A percentile compares a stretch with the other conserved stretches of the same genome.
Conservation (phyloP, 2,329 filamentous ascomycete species). For the Scytalidium lignicola region DNA sequence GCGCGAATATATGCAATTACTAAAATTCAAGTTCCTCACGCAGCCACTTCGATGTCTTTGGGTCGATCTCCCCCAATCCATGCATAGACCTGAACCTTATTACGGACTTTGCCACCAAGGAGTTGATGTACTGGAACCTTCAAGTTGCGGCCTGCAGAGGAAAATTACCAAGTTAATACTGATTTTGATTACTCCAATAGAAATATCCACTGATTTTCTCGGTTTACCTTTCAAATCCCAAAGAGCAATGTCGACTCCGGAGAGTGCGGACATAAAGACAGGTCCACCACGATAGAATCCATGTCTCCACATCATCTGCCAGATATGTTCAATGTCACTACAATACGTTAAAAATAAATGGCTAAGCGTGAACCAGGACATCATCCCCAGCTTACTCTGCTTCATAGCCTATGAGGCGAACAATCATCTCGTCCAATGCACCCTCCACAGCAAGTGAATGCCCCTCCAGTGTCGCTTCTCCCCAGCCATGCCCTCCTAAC, state of each 20-base stretch:
- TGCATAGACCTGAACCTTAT: constrained; percentile 50
- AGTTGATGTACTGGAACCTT: constrained; percentile 51
- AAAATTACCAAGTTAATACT: neutral
- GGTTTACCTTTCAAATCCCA: constrained; percentile 50
- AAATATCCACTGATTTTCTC: neutral
- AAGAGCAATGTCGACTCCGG: constrained; percentile 56
- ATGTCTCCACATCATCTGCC: constrained; percentile 51
- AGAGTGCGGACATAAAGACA: constrained; percentile 56
- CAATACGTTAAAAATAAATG: neutral
- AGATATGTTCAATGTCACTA: constrained; percentile 52
- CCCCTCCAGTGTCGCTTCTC: constrained; percentile 53
- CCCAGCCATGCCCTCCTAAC: constrained; percentile 48
- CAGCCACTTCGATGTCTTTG: constrained; percentile 42
- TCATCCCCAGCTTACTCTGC: constrained; percentile 32
- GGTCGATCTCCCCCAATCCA: constrained; percentile 56
- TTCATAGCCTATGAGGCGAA: constrained; percentile 50
- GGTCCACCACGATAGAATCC: constrained; percentile 57
- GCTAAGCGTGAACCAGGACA: neutral
- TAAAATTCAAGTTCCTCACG: constrained; percentile 20
- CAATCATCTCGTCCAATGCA: constrained; percentile 47
- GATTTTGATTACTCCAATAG: neutral
- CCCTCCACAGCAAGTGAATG: constrained; percentile 54
- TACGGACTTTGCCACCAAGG: constrained; percentile 50
- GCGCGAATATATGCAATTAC: neutral
- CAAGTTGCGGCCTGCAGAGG: constrained; percentile 38